Conservation (phyloP, 2,329 filamentous ascomycete species). For the Botrytis hyacinthi region DNA sequence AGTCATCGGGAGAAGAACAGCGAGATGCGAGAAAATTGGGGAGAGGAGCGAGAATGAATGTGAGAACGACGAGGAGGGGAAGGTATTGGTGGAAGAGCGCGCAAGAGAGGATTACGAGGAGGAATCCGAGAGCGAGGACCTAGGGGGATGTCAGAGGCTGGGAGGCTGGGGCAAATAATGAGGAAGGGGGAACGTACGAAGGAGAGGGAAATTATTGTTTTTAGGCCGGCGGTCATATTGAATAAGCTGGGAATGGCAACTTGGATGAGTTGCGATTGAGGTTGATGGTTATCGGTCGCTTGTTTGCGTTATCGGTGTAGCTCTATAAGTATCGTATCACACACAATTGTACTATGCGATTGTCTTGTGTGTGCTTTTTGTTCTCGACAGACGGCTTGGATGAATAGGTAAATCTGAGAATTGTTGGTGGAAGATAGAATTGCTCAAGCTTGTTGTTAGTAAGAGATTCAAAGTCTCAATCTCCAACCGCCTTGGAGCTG, state of each 20-base stretch:
- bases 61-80: slow-evolving; percentile 90
- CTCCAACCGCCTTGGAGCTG: slow-evolving; percentile 4
- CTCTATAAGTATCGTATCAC: not conserved
- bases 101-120: slow-evolving; percentile 96
- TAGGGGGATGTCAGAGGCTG: slow-evolving; percentile 37
- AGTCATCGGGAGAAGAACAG: slow-evolving; percentile 91
- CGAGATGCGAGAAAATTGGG: slow-evolving; percentile 95
- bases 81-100: slow-evolving; percentile 95
- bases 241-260: slow-evolving; percentile 2
- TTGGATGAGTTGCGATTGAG: not conserved
- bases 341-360: not conserved
- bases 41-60: slow-evolving; percentile 88
- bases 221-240: slow-evolving; percentile 77
- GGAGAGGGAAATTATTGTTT: slow-evolving; percentile 98
- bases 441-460: not conserved
- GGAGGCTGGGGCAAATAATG: not conserved
- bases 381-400: not conserved
- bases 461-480: not conserved
- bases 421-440: not conserved
- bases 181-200: slow-evolving; percentile 61
- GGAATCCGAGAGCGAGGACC: slow-evolving; percentile 96
- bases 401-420: not conserved
- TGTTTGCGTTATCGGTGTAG: not conserved
- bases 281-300: not conserved
- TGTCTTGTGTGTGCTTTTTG: not conserved